Conservation (phyloP, 805 yeast species). For the Kurtzmaniella cleridarum region DNA sequence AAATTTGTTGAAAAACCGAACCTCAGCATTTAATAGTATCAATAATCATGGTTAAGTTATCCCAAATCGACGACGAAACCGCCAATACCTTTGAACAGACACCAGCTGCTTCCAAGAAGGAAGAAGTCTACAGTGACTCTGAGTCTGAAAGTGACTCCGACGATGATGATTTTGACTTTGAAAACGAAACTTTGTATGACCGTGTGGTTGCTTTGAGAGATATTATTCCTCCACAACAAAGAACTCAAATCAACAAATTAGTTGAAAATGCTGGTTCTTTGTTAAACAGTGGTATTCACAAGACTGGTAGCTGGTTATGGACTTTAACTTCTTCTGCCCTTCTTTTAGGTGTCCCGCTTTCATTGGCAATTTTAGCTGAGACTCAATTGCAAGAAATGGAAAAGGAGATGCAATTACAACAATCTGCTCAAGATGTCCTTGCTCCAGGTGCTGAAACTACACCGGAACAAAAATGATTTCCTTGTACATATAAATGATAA, state of each 20-base stretch:
- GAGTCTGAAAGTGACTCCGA: slow-evolving; percentile 48
- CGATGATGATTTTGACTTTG: slow-evolving; percentile 69
- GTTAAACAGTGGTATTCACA: slow-evolving; percentile 43
- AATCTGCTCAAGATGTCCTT: slow-evolving; percentile 68
- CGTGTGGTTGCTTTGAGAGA: slow-evolving; percentile 90
- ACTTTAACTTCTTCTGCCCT: slow-evolving; percentile 75
- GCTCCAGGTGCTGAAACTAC: slow-evolving; percentile 61
- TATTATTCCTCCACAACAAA: slow-evolving; percentile 82
- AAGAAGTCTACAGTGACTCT: slow-evolving; percentile 27
- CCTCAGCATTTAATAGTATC: not conserved
- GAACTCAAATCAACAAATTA: slow-evolving; percentile 43
- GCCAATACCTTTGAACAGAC: slow-evolving; percentile 30
- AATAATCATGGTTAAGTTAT: slow-evolving; percentile 63
- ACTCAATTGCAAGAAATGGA: slow-evolving; percentile 93
- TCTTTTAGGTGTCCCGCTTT: slow-evolving; percentile 87
- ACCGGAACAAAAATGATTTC: slow-evolving; percentile 9
- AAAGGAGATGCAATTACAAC: slow-evolving; percentile 80
- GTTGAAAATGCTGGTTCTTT: slow-evolving; percentile 17
- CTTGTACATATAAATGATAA: slow-evolving; percentile 7
- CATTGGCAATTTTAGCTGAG: slow-evolving; percentile 84
- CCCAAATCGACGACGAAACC: slow-evolving; percentile 61
- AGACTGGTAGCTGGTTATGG: slow-evolving; percentile 81
- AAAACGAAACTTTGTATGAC: slow-evolving; percentile 78
- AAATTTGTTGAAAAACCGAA: no score
- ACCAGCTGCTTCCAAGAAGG: slow-evolving; percentile 19